phyloP scores from a whole-genome alignment of 768 basidiomycete species.

The Scleroderma citrinum region DNA sequence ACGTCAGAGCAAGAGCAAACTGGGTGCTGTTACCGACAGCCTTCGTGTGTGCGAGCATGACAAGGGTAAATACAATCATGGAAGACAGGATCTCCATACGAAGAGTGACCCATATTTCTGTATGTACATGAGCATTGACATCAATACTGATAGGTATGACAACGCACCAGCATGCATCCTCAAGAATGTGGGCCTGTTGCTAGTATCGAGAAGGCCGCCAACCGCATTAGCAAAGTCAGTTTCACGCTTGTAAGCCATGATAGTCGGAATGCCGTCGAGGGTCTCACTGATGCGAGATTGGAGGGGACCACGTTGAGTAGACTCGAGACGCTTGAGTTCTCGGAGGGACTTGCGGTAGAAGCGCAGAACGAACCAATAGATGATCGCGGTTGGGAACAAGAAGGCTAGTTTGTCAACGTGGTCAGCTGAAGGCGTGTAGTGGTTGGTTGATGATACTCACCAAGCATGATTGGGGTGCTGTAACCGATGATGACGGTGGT shows the following conservation, averaged over 20 bases:
- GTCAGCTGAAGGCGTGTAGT: slow-evolving; percentile 15
- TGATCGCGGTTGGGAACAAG: slow-evolving; percentile 18
- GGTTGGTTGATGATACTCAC: slow-evolving; percentile 27
- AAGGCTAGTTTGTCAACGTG: slow-evolving; percentile 8
- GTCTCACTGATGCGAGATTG: slow-evolving; percentile 50
- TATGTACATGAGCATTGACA: neutral
- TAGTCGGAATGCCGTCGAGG: slow-evolving; percentile 40
- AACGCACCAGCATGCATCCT: slow-evolving; percentile 20
- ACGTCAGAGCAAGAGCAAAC: slow-evolving; percentile 25
- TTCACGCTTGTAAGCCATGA: slow-evolving; percentile 41
- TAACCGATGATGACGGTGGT: slow-evolving; percentile 19
- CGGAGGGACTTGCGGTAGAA: slow-evolving; percentile 45
- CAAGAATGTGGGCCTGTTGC: slow-evolving; percentile 25
- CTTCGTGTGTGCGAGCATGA: slow-evolving; percentile 23
- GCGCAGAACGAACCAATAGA: slow-evolving; percentile 37
- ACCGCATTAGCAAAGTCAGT: slow-evolving; percentile 20
- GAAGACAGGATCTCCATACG: slow-evolving; percentile 28
- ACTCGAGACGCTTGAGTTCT: slow-evolving; percentile 42
- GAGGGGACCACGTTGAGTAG: slow-evolving; percentile 40
- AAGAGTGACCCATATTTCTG: slow-evolving; percentile 28
- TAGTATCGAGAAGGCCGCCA: slow-evolving; percentile 16
- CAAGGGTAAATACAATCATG: slow-evolving; percentile 17
- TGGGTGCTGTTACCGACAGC: slow-evolving; percentile 18
- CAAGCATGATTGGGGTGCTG: slow-evolving; percentile 28
- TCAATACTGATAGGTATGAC: neutral